Conservation (phyloP, 2,329 filamentous ascomycete genomes). For the Fusarium secorum region DNA sequence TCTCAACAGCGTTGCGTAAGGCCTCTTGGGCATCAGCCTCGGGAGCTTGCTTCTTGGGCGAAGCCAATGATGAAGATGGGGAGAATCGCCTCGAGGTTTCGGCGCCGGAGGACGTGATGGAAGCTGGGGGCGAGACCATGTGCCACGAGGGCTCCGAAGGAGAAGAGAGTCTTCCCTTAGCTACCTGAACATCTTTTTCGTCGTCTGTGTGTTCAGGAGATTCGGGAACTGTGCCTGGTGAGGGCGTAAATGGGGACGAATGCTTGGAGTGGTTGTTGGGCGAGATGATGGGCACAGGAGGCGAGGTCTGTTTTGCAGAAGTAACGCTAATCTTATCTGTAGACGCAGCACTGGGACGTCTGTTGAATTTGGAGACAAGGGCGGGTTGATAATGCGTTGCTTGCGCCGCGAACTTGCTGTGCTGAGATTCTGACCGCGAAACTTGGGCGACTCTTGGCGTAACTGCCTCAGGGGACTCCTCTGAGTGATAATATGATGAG, state of each 20-base stretch:
- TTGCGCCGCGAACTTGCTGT: constrained; percentile 3
- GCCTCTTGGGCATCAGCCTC: constrained; percentile 41
- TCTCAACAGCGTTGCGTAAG: constrained; percentile 65
- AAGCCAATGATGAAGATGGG: constrained; percentile 20
- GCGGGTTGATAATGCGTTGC: constrained; percentile 13
- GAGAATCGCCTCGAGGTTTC: constrained; percentile 19
- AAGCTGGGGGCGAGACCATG: constrained; percentile 54
- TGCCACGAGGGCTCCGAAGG: constrained; percentile 57
- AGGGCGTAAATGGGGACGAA: constrained; percentile 33
- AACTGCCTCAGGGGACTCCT: background rate
- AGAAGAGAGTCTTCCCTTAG: constrained; percentile 46
- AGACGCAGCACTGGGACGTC: constrained; percentile 25
- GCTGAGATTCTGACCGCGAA: constrained; percentile 7
- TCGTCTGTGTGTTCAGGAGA: constrained; percentile 48
- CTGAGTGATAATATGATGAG: constrained; percentile 48
- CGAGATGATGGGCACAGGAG: constrained; percentile 12
- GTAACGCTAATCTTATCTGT: constrained; percentile 12
- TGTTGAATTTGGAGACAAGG: constrained; percentile 41
- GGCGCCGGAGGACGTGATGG: constrained; percentile 39
- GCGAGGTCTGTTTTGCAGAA: constrained; percentile 15
- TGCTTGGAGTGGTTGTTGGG: constrained; percentile 15
- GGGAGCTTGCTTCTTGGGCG: constrained; percentile 39
- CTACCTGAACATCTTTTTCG: constrained; percentile 39
- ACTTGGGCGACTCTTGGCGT: constrained; percentile 27
- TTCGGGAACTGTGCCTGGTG: constrained; percentile 48